These are phyloP conservation scores for Aristolochia fimbriata DNA, from an alignment of 164 flowering plant genomes.

Conservation along the genomic window DNA sequence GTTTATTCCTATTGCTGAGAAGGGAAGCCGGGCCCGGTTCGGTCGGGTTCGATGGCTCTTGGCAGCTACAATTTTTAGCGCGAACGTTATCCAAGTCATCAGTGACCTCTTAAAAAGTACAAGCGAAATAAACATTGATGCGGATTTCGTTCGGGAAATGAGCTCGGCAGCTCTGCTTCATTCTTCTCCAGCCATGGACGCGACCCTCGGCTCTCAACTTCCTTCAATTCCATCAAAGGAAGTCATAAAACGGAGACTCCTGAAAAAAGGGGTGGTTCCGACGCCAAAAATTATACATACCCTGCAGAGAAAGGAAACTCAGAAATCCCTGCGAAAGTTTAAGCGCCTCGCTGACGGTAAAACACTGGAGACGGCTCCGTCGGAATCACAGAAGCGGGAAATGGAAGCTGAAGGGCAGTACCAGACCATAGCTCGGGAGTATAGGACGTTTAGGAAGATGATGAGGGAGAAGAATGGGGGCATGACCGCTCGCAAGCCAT, in stretches of 20 bases:
- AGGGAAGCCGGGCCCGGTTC: too few species aligned
- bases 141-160: too few species aligned
- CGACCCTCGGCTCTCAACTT: slow-evolving; percentile 24
- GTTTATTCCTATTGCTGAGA: too few species aligned
- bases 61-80: too few species aligned
- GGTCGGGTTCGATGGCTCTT: too few species aligned
- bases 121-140: too few species aligned
- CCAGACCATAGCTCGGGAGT: slow-evolving; percentile 40
- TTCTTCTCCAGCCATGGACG: slow-evolving; percentile 42
- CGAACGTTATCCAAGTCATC: too few species aligned
- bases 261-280: slow-evolving; percentile 47
- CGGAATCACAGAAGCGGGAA: slow-evolving; percentile 31
- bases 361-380: slow-evolving; percentile 21
- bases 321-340: slow-evolving; percentile 47
- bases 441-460: slow-evolving; percentile 30
- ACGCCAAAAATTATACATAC: slow-evolving; percentile 82
- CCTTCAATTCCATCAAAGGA: slow-evolving; percentile 40
- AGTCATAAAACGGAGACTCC: slow-evolving; percentile 44
- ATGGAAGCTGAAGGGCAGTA: slow-evolving; percentile 44
- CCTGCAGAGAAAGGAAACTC: slow-evolving; percentile 73
- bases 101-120: too few species aligned
- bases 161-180: neutral
- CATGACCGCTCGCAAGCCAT: slow-evolving; percentile 60
- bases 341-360: slow-evolving; percentile 25
- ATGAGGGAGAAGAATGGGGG: slow-evolving; percentile 8